Conservation (phyloP, 805 yeast species). For the Ogataea paraovalis region DNA sequence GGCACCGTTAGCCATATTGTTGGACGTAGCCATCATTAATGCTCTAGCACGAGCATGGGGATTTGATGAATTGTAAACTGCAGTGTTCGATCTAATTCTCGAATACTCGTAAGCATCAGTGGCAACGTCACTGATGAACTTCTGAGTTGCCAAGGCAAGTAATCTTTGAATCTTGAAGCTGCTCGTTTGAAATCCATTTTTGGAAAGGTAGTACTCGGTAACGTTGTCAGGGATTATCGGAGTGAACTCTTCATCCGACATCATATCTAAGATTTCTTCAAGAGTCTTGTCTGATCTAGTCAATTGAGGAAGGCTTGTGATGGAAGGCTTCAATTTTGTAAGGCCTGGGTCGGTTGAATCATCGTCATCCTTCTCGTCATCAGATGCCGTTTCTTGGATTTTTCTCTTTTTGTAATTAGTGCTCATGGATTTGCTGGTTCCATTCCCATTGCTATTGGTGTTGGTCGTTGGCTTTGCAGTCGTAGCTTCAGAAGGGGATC, state of each 20-base stretch:
- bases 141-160: constrained; percentile 92
- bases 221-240: constrained; percentile 97
- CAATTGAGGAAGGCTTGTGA: constrained; percentile 60
- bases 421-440: neutral
- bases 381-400: constrained; percentile 1
- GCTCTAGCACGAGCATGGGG: constrained; percentile 86
- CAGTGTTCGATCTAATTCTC: constrained; percentile 80
- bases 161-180: constrained; percentile 78
- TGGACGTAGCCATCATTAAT: constrained; percentile 53
- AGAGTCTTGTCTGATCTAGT: constrained; percentile 78
- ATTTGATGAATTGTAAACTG: constrained; percentile 80
- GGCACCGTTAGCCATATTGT: constrained; percentile 27
- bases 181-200: constrained; percentile 78
- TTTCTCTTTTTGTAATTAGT: constrained; percentile 3
- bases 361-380: neutral
- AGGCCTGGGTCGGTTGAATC: constrained; percentile 16
- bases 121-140: constrained; percentile 89
- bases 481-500: neutral
- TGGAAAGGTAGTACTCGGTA: constrained; percentile 77
- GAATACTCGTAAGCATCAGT: constrained; percentile 96
- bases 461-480: neutral
- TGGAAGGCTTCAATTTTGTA: constrained; percentile 23
- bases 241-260: constrained; percentile 93
- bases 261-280: constrained; percentile 76
- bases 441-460: constrained; percentile 10